Percentiles rank a stretch among this genome's conserved stretches.
Evolutionary conservation across 2,329 filamentous ascomycete genomes (phyloP).

Genomic region (Ophiognomonia clavigignenti-juglandacearum): DNA sequence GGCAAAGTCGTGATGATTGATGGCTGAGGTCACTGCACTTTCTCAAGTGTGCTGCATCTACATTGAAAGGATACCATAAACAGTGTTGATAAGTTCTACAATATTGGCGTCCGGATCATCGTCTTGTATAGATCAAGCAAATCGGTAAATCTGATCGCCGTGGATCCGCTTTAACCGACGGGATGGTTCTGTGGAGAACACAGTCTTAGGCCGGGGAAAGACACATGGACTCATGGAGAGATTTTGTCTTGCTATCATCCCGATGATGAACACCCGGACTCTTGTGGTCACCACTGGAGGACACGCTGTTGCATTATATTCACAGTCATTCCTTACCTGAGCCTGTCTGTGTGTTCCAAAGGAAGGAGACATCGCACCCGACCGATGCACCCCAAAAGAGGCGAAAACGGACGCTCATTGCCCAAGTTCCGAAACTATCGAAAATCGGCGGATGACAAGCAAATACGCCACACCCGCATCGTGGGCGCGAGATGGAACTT

Average conservation of each 20-base stretch:
- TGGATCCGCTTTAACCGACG: background rate
- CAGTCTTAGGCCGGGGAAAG: background rate
- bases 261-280: background rate
- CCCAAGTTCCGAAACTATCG: background rate
- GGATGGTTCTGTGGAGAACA: background rate
- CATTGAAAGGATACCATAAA: background rate
- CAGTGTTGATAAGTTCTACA: no score
- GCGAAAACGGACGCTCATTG: background rate
- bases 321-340: no score
- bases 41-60: no score
- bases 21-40: no score
- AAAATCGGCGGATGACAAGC: background rate
- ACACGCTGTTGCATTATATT: no score
- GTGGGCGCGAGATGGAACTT: background rate
- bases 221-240: background rate
- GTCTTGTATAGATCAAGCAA: no score
- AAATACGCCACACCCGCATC: no score
- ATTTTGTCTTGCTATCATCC: background rate
- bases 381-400: conserved; percentile 1
- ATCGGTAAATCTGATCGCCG: no score
- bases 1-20: no score
- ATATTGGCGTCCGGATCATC: no score
- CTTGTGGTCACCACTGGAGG: background rate
- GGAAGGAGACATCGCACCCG: no score
- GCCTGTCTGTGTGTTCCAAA: no score